Conservation (phyloP, 805 yeast genomes). For the Suhomyces sp. region DNA sequence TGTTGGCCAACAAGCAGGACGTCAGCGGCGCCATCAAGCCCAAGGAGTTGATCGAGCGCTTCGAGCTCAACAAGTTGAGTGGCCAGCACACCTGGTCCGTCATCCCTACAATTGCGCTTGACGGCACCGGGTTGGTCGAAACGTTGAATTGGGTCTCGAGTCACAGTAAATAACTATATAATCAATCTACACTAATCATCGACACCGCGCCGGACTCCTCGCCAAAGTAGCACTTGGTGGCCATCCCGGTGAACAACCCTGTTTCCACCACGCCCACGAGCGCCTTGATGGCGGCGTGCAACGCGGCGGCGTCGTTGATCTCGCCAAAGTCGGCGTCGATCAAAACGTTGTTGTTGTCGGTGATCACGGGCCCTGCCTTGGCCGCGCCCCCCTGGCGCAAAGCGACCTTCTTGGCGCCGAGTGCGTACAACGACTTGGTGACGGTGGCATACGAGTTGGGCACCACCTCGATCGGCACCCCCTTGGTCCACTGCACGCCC, state of each 20-base stretch:
- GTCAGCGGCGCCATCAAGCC: slow-evolving; percentile 69
- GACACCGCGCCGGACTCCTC: slow-evolving; percentile 63
- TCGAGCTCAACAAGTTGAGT: slow-evolving; percentile 59
- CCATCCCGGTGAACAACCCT: slow-evolving; percentile 77
- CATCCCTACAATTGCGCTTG: slow-evolving; percentile 84
- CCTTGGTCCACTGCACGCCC: slow-evolving; percentile 82
- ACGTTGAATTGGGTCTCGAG: slow-evolving; percentile 83
- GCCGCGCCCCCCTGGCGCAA: slow-evolving; percentile 86
- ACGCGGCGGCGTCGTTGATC: slow-evolving; percentile 46
- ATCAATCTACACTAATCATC: neutral
- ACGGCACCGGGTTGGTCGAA: slow-evolving; percentile 87
- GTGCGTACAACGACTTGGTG: slow-evolving; percentile 50
- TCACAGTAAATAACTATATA: slow-evolving; percentile 38
- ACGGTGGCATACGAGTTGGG: slow-evolving; percentile 85
- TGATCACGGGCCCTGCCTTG: slow-evolving; percentile 95
- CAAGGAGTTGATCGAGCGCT: slow-evolving; percentile 70
- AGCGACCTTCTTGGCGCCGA: slow-evolving; percentile 63
- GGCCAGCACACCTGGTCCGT: slow-evolving; percentile 81
- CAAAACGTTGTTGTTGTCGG: slow-evolving; percentile 92
- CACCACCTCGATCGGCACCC: slow-evolving; percentile 94
- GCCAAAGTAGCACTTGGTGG: slow-evolving; percentile 84
- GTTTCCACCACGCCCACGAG: slow-evolving; percentile 96
- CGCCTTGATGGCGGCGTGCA: slow-evolving; percentile 66
- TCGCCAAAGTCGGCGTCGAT: slow-evolving; percentile 92
- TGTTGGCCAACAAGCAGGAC: slow-evolving; percentile 89